Conservation (phyloP, 768 basidiomycete species). For the Dentipellis sp. region DNA sequence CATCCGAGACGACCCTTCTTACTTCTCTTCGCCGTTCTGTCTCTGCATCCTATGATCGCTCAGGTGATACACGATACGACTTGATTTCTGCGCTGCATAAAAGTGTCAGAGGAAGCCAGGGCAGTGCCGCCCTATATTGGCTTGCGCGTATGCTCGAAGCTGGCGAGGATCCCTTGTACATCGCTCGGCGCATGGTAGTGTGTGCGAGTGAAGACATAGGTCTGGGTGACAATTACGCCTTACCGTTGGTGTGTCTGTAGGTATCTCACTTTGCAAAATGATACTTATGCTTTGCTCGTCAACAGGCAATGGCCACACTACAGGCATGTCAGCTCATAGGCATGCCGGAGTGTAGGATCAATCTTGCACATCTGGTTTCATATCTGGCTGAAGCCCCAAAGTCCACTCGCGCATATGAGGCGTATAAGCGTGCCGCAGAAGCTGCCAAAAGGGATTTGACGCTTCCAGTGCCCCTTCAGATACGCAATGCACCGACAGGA, state of each 20-base stretch:
- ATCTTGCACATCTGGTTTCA: slow-evolving; percentile 66
- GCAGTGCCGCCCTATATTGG: slow-evolving; percentile 80
- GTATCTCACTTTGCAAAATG: not conserved
- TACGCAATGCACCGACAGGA: slow-evolving; percentile 71
- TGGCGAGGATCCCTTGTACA: slow-evolving; percentile 75
- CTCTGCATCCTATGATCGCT: slow-evolving; percentile 62
- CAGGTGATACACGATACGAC: slow-evolving; percentile 70
- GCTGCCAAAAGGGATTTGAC: slow-evolving; percentile 45
- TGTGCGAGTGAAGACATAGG: slow-evolving; percentile 86
- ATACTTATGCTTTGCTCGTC: not conserved
- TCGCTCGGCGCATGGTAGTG: slow-evolving; percentile 66
- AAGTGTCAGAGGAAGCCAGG: slow-evolving; percentile 68
- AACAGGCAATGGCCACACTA: slow-evolving; percentile 50
- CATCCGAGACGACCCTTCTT: slow-evolving; percentile 42
- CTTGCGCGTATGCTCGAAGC: slow-evolving; percentile 74
- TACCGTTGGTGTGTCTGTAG: slow-evolving; percentile 50
- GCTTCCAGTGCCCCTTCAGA: slow-evolving; percentile 55
- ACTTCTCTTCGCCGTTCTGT: slow-evolving; percentile 51
- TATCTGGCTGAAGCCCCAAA: slow-evolving; percentile 82
- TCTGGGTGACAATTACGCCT: slow-evolving; percentile 65
- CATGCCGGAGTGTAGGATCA: slow-evolving; percentile 79
- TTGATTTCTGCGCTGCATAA: slow-evolving; percentile 85
- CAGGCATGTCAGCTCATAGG: slow-evolving; percentile 62
- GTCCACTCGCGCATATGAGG: slow-evolving; percentile 71
- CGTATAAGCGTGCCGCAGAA: slow-evolving; percentile 59